These are phyloP conservation scores for Edaphochlamys debaryana DNA, from an alignment of 139 green algal species.

Conservation along the genomic window DNA sequence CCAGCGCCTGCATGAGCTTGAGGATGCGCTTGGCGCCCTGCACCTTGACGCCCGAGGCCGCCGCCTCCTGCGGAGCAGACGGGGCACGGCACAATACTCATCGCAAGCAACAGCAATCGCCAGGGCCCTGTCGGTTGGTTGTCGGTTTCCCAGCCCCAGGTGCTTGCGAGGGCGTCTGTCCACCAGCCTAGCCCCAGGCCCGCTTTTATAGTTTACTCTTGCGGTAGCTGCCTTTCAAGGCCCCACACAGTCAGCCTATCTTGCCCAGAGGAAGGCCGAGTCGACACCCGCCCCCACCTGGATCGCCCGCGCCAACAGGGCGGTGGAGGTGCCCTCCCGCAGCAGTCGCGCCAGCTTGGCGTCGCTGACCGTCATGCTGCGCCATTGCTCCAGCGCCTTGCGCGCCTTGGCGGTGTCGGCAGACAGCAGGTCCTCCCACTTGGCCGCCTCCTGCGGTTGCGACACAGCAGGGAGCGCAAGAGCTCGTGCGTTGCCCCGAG, in stretches of 20 bases:
- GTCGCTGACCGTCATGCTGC: slow-evolving; percentile 58
- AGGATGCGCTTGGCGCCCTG: slow-evolving; percentile 51
- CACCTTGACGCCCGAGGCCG: slow-evolving; percentile 76
- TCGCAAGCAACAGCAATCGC: too few species aligned
- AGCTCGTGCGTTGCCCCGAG: neutral
- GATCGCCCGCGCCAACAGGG: slow-evolving; percentile 65
- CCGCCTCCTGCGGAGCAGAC: slow-evolving; percentile 59
- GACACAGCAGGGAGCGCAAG: too few species aligned
- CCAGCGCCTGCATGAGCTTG: slow-evolving; percentile 83
- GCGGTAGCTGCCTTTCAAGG: too few species aligned
- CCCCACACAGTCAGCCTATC: too few species aligned
- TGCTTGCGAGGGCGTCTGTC: too few species aligned
- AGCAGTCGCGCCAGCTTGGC: slow-evolving; percentile 71
- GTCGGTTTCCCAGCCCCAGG: too few species aligned
- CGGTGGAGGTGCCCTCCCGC: slow-evolving; percentile 44
- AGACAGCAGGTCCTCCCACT: slow-evolving; percentile 62
- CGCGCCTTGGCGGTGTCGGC: slow-evolving; percentile 60
- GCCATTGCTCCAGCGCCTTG: slow-evolving; percentile 69
- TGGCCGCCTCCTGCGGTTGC: slow-evolving; percentile 39
- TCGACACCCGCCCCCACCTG: slow-evolving; percentile 18
- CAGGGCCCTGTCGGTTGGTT: too few species aligned
- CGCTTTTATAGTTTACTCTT: too few species aligned
- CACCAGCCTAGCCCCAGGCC: too few species aligned
- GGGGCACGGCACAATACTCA: neutral
- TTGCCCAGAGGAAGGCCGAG: too few species aligned